phyloP scores from a whole-genome alignment of 2,329 filamentous ascomycete species.

The Acarospora socialis region DNA sequence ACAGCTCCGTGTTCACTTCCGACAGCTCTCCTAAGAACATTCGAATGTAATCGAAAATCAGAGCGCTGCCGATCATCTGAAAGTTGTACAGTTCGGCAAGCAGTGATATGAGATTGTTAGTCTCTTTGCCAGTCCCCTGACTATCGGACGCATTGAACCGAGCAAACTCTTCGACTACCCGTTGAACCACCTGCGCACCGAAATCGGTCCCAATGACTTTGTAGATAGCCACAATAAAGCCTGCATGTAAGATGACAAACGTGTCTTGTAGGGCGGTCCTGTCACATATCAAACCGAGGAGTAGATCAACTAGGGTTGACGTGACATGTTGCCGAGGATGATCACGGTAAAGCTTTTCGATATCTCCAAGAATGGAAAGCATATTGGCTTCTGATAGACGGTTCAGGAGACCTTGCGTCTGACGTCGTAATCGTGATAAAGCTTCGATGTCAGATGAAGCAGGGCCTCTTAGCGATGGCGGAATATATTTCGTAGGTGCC shows the following conservation, averaged over 20 bases:
- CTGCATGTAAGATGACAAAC: constrained; percentile 78
- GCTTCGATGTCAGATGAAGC: constrained; percentile 51
- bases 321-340: constrained; percentile 84
- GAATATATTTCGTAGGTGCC: constrained; percentile 61
- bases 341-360: constrained; percentile 70
- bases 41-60: constrained; percentile 85
- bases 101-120: constrained; percentile 66
- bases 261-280: constrained; percentile 68
- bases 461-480: constrained; percentile 62
- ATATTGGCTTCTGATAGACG: constrained; percentile 85
- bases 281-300: constrained; percentile 69
- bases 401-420: constrained; percentile 81
- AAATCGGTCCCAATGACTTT: constrained; percentile 80
- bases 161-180: constrained; percentile 61
- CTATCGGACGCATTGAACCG: constrained; percentile 41
- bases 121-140: constrained; percentile 40
- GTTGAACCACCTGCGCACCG: constrained; percentile 71
- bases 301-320: constrained; percentile 58
- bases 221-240: constrained; percentile 78
- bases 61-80: constrained; percentile 64
- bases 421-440: constrained; percentile 55
- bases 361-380: constrained; percentile 64
- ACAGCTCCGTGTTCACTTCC: constrained; percentile 75
- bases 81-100: constrained; percentile 85
- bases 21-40: constrained; percentile 60